Conservation (phyloP, 2,329 filamentous ascomycete genomes). For the Verticillium isaacii region DNA sequence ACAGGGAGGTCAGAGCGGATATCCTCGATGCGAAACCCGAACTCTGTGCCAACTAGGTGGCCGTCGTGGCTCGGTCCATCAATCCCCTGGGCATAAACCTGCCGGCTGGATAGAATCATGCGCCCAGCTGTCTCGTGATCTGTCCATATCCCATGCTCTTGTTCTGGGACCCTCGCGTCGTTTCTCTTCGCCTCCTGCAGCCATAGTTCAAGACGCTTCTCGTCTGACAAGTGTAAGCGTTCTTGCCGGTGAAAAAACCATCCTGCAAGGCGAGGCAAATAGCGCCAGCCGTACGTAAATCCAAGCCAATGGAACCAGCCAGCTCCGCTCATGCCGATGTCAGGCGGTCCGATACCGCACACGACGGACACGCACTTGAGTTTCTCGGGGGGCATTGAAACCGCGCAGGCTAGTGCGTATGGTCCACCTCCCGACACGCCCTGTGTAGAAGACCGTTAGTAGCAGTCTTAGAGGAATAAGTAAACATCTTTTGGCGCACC, state of each 20-base stretch:
- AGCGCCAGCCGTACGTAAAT: constrained; percentile 11
- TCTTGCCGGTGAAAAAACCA: constrained; percentile 6
- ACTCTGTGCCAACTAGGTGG: constrained; percentile 6
- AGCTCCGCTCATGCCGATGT: constrained; percentile 14
- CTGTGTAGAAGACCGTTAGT: not conserved
- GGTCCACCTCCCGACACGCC: constrained; percentile 17
- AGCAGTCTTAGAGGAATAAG: not conserved
- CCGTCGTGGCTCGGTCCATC: constrained; percentile 8
- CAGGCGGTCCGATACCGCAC: constrained; percentile 14
- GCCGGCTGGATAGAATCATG: constrained; percentile 7
- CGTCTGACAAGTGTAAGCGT: constrained; percentile 5
- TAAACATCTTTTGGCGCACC: not conserved
- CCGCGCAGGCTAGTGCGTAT: constrained; percentile 15
- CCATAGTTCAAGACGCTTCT: constrained; percentile 1
- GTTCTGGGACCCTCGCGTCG: not conserved
- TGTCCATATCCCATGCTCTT: constrained; percentile 4
- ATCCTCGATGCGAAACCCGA: constrained; percentile 8
- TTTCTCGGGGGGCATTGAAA: constrained; percentile 7
- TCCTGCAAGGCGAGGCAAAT: constrained; percentile 5
- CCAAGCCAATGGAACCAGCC: constrained; percentile 11
- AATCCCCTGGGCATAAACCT: constrained; percentile 8
- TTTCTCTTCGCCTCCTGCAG: constrained; percentile 6
- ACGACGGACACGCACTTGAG: constrained; percentile 13
- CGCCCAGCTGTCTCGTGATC: constrained; percentile 4
- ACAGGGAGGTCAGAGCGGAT: constrained; percentile 6